These are phyloP conservation scores for Myxozyma neotropica DNA, from an alignment of 805 yeast genomes.

Conservation along the genomic window DNA sequence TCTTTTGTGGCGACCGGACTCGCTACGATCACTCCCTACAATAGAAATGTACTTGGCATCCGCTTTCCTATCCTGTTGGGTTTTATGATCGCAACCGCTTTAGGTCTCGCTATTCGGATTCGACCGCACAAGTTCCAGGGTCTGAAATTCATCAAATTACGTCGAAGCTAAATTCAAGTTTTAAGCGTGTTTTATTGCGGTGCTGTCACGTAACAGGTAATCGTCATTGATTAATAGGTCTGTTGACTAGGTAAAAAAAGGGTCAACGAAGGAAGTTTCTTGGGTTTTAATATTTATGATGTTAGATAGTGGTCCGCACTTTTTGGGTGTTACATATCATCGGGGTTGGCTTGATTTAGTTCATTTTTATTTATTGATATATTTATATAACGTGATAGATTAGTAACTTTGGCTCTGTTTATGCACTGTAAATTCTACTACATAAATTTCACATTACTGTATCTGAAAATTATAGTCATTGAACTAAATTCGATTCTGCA, in stretches of 20 bases:
- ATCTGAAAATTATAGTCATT: too few relatives aligned
- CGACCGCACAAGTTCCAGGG: conserved; percentile 28
- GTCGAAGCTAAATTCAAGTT: background rate
- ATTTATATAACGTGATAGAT: background rate
- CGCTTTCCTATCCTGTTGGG: conserved; percentile 10
- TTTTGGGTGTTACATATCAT: background rate
- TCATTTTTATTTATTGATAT: background rate
- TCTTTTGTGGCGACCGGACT: conserved; percentile 5
- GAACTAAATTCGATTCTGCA: too few relatives aligned
- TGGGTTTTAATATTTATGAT: background rate
- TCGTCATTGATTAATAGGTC: too few relatives aligned
- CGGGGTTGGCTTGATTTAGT: background rate
- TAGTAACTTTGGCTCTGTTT: background rate
- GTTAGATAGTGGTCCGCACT: background rate
- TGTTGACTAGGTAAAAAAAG: too few relatives aligned
- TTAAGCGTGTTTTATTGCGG: too few relatives aligned
- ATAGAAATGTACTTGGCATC: conserved; percentile 17
- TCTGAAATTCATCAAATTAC: conserved; percentile 8
- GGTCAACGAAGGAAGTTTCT: too few relatives aligned
- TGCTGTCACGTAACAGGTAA: too few relatives aligned
- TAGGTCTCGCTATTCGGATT: conserved; percentile 27
- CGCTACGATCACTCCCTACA: conserved; percentile 24
- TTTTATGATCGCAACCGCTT: conserved; percentile 11
- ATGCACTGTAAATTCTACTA: too few relatives aligned
- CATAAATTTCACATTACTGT: too few relatives aligned